These are phyloP conservation scores for Tolypocladium tropicale DNA, from an alignment of 2,329 filamentous ascomycete species.

Conservation along the genomic window DNA sequence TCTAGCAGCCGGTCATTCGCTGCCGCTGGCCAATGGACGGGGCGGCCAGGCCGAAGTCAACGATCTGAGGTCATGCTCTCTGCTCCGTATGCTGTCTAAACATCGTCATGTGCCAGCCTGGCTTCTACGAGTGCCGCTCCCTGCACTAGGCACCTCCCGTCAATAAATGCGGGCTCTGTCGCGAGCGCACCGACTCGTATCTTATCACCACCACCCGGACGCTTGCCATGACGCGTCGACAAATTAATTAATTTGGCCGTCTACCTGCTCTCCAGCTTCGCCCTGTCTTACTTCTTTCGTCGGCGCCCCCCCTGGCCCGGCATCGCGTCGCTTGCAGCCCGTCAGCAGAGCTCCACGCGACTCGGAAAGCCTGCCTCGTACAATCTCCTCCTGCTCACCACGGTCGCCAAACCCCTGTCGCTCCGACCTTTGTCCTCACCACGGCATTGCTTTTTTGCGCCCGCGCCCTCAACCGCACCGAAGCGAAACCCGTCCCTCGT, in stretches of 20 bases:
- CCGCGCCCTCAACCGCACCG: neutral
- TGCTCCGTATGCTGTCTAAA: neutral
- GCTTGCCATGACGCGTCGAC: neutral
- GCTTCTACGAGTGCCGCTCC: neutral
- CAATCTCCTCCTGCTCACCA: neutral
- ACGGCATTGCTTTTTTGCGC: conserved; percentile 1
- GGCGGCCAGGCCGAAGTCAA: neutral
- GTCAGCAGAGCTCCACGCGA: neutral
- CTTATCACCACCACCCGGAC: neutral
- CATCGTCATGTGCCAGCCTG: neutral
- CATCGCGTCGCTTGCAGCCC: neutral
- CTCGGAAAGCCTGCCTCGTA: neutral
- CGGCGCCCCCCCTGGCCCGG: neutral
- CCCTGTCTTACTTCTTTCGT: neutral
- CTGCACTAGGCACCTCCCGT: too few species aligned
- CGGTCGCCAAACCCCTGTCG: neutral
- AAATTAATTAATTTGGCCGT: conserved; percentile 1
- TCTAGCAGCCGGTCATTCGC: neutral
- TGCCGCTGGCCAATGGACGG: neutral
- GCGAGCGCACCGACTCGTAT: neutral
- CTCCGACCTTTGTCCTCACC: neutral
- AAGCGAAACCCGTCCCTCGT: neutral
- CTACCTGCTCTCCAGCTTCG: neutral
- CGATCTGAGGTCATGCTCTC: neutral
- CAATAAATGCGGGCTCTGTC: neutral